Percentiles rank a stretch among this genome's conserved stretches.
These are phyloP conservation scores for Nakaseomyces nivariensis DNA, from an alignment of 1,139 yeast species.

Conservation along the genomic window DNA sequence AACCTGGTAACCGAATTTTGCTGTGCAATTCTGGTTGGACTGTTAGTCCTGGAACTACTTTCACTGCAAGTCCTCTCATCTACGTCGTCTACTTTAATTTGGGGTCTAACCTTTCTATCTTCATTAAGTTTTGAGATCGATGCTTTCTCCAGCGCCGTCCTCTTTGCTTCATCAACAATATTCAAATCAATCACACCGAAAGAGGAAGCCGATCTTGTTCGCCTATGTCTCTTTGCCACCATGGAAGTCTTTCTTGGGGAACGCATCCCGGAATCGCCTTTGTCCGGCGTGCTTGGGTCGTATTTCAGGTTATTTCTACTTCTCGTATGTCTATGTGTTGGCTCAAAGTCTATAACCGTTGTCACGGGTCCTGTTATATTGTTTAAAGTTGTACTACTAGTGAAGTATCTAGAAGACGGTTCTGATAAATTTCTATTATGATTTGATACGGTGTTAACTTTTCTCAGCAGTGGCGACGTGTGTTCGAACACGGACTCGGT, in stretches of 20 bases:
- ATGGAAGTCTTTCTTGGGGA: slow-evolving; percentile 1
- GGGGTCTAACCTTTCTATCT: not conserved
- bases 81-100: slow-evolving; percentile 9
- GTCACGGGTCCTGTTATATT: slow-evolving; percentile 1
- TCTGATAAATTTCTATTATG: slow-evolving; percentile 2
- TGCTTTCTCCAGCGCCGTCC: slow-evolving; percentile 1
- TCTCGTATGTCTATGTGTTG: slow-evolving; percentile 2
- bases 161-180: slow-evolving; percentile 16
- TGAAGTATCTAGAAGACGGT: not conserved
- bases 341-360: slow-evolving; percentile 1
- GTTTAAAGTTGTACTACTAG: slow-evolving; percentile 1
- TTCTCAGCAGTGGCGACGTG: slow-evolving; percentile 1
- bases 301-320: slow-evolving; percentile 6
- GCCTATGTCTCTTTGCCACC: slow-evolving; percentile 17
- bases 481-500: slow-evolving; percentile 6
- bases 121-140: not conserved
- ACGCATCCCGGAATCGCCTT: not conserved
- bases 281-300: slow-evolving; percentile 1
- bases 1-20: slow-evolving; percentile 3
- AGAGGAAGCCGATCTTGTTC: slow-evolving; percentile 22
- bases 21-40: slow-evolving; percentile 10
- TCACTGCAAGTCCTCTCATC: slow-evolving; percentile 28
- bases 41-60: slow-evolving; percentile 19
- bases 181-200: slow-evolving; percentile 28
- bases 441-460: not conserved